A percentile compares a stretch with the other conserved stretches of the same genome.
Evolutionary conservation across 2,329 filamentous ascomycete species (phyloP).

Genomic region (Monilinia aucupariae): DNA sequence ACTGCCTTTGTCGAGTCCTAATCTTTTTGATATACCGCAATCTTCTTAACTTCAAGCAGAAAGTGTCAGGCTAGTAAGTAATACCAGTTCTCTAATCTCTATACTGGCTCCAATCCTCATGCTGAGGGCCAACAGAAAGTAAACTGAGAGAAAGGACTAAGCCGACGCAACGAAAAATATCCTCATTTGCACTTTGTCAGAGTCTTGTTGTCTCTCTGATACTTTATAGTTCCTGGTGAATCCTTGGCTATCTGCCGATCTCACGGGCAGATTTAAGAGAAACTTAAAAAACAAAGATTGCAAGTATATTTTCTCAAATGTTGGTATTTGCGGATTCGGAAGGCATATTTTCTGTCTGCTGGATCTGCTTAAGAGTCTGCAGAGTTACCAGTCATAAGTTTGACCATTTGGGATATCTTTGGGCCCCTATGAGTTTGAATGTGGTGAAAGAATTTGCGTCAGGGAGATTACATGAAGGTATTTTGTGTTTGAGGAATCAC

Average conservation of each 20-base stretch:
- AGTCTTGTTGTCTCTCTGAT: background rate
- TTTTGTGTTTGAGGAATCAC: no score
- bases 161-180: no score
- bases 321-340: background rate
- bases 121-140: background rate
- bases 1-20: background rate
- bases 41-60: background rate
- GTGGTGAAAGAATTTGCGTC: no score
- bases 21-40: background rate
- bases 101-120: background rate
- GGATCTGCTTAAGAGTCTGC: background rate
- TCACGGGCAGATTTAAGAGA: background rate
- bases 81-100: background rate
- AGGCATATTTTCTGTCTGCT: background rate
- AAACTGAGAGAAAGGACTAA: background rate
- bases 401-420: no score
- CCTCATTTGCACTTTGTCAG: background rate
- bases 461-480: no score
- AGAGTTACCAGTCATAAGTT: background rate
- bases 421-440: no score
- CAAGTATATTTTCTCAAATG: background rate
- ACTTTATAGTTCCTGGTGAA: background rate
- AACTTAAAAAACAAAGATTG: background rate
- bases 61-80: background rate
- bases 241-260: background rate